Evolutionary conservation across 352 stramenopile species (phyloP).

Genomic region (Elongisporangium prolatum): DNA sequence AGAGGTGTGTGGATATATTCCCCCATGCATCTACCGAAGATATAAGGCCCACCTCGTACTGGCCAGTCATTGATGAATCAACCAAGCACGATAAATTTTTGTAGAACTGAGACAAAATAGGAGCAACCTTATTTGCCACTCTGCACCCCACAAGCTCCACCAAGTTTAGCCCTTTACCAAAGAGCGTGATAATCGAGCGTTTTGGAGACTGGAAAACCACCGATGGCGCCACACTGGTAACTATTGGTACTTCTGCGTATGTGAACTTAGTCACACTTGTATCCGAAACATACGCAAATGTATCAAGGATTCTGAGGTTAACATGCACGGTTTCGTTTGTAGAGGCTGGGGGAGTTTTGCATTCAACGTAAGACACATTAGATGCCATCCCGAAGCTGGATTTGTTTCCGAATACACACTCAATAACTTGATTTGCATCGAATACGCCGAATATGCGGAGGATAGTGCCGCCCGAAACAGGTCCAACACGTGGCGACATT

Average conservation of each 20-base stretch:
- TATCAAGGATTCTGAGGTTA: slow-evolving; percentile 18
- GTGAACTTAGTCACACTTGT: slow-evolving; percentile 11
- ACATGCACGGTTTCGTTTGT: slow-evolving; percentile 13
- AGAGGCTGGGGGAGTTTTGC: slow-evolving; percentile 17
- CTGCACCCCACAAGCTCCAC: slow-evolving; percentile 18
- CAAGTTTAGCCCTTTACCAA: slow-evolving; percentile 19
- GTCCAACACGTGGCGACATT: slow-evolving; percentile 23
- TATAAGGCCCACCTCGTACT: slow-evolving; percentile 19
- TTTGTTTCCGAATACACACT: slow-evolving; percentile 39
- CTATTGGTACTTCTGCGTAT: slow-evolving; percentile 18
- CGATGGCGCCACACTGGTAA: slow-evolving; percentile 20
- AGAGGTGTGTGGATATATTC: slow-evolving; percentile 17
- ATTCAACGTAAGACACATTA: slow-evolving; percentile 28
- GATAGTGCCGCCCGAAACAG: slow-evolving; percentile 29
- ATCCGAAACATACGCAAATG: slow-evolving; percentile 17
- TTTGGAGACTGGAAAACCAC: slow-evolving; percentile 24
- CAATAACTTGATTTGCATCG: slow-evolving; percentile 15
- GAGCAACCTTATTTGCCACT: slow-evolving; percentile 14
- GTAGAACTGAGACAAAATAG: neutral
- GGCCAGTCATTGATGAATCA: slow-evolving; percentile 22
- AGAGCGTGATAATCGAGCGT: slow-evolving; percentile 18
- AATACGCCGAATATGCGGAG: slow-evolving; percentile 38
- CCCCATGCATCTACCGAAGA: slow-evolving; percentile 4
- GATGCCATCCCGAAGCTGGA: slow-evolving; percentile 11
- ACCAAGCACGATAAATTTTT: slow-evolving; percentile 19